Base-by-base conservation (phyloP, 352 stramenopile genomes). In the Pythium folliculosum region DNA sequence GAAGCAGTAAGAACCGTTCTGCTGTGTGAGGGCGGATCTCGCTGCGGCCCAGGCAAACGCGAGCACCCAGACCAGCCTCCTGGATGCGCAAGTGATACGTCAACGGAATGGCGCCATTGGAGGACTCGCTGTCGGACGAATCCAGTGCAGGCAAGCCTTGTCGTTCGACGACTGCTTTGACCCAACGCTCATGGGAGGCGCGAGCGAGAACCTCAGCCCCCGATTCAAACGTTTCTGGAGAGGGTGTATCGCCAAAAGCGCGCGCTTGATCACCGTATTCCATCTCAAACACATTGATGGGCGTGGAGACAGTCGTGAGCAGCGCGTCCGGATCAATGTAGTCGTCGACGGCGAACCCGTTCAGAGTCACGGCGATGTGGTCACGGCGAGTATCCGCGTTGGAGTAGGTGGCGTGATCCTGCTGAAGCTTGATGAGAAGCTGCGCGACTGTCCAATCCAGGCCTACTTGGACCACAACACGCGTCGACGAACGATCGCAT, bases 271-370 rank as follows among this genome's bases (percentile, higher is more conserved):
- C 63, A 22, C 63, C 63, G 22, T 45, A 60, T 13, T 79, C 75
- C 1, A 88, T 57, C 40, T 89, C 78, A 47, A 82, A 82, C 6
- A 77, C 63, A 43, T 88, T 72, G n/a, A 80, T 66, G 1, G 72
- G 63, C 1, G 57, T 73, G 2, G 76, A 30, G 1, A 79, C 21
- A 5, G 69, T 63, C 19, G 43, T 47, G 9, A 84, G n/a, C 17
- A 78, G 55, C 23, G 71, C 68, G 27, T 84, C 75, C 0, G 60
- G 54, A 22, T 82, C 75, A 21, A 82, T 47, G 32, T 73, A 63
- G 7, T 74, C 75, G 16, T 75, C 50, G 17, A 82, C 71, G 5
- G 53, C 52, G n/a, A 68, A 63, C 0, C 77, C 72, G 21, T 67
- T 71, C 1, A 78, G 9, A 1, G 48, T 48, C 2, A 70, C 77